phyloP scores from a whole-genome alignment of 2,329 filamentous ascomycete species.

The Aspergillus aculeatinus region DNA sequence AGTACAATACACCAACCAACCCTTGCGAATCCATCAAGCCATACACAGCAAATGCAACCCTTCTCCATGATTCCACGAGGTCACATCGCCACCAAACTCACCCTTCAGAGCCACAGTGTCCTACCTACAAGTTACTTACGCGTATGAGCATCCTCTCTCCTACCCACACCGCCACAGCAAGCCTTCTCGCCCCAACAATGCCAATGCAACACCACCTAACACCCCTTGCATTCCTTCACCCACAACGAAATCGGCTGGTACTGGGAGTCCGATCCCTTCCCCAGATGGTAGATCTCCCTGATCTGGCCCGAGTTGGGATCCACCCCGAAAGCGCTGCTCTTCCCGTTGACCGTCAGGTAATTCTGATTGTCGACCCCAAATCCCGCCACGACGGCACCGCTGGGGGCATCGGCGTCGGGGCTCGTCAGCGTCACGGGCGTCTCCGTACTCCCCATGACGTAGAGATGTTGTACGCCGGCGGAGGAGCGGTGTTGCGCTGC shows the following conservation, averaged over 20 bases:
- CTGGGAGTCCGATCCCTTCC: neutral
- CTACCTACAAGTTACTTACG: too few species aligned
- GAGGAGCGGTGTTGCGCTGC: neutral
- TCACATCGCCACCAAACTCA: too few species aligned
- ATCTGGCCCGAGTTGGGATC: neutral
- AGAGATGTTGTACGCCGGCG: neutral
- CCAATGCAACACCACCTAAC: neutral
- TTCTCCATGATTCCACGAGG: too few species aligned
- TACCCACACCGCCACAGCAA: neutral
- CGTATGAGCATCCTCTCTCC: too few species aligned
- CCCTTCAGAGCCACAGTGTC: too few species aligned
- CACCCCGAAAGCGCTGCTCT: neutral
- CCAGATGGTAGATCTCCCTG: neutral
- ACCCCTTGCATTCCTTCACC: slow-evolving; percentile 4
- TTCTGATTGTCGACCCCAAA: neutral
- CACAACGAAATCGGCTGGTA: neutral
- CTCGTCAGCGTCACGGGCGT: neutral
- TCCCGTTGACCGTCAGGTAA: neutral
- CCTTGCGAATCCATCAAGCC: too few species aligned
- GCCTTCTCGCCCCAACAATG: neutral
- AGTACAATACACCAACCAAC: too few species aligned
- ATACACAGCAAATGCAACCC: too few species aligned
- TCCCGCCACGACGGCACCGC: slow-evolving; percentile 62
- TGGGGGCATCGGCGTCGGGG: slow-evolving; percentile 24
- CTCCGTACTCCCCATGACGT: neutral